phyloP scores from a whole-genome alignment of 495 filamentous ascomycete species.

The Platismatia glauca region DNA sequence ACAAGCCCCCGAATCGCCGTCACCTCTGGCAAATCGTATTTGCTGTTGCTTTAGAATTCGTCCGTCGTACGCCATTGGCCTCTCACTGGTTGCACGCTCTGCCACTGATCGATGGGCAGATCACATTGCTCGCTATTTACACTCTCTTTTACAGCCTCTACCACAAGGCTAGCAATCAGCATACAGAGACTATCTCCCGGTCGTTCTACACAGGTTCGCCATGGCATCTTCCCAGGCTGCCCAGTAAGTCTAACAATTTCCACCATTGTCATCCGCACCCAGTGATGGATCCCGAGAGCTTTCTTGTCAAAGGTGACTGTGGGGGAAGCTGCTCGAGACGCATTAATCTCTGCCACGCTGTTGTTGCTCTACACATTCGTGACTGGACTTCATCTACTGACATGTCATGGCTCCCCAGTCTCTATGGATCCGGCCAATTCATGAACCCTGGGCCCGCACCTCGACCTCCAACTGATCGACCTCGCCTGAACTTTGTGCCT shows the following conservation, averaged over 20 bases:
- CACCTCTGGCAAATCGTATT: too few species aligned
- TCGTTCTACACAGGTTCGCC: background rate
- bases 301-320: background rate
- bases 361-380: too few species aligned
- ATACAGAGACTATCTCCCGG: background rate
- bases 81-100: background rate
- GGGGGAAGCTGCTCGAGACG: background rate
- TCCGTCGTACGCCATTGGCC: background rate
- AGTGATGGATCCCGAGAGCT: background rate
- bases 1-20: background rate
- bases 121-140: background rate
- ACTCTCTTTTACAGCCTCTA: background rate
- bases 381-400: too few species aligned
- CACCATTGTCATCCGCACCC: too few species aligned
- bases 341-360: background rate
- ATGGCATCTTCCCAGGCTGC: background rate
- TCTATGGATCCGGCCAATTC: slow-evolving; percentile 66
- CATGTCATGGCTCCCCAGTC: slow-evolving; percentile 29
- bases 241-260: background rate
- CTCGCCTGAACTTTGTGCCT: slow-evolving; percentile 68
- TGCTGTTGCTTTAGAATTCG: background rate
- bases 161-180: background rate
- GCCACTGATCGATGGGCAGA: background rate
- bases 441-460: slow-evolving; percentile 97
- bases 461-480: slow-evolving; percentile 75